phyloP scores from a whole-genome alignment of 208 protist genomes.

The Leishmania tropica region DNA sequence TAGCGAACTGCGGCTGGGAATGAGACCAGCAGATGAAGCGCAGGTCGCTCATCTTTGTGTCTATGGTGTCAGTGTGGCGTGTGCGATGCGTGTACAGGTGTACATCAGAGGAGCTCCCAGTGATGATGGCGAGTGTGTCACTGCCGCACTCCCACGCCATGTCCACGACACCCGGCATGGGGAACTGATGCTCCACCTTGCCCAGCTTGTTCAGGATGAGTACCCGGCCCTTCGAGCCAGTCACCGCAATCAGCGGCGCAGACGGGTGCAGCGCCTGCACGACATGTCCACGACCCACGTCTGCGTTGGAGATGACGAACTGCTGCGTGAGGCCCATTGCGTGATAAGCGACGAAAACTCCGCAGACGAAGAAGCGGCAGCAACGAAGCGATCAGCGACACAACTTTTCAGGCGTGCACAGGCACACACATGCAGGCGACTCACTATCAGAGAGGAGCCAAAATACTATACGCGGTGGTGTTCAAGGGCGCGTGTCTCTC shows the following conservation, averaged over 20 bases:
- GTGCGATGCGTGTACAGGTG: slow-evolving; percentile 83
- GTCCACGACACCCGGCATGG: slow-evolving; percentile 58
- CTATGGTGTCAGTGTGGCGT: slow-evolving; percentile 68
- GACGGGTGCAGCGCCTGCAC: slow-evolving; percentile 78
- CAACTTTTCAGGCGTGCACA: not conserved
- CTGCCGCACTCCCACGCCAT: slow-evolving; percentile 91
- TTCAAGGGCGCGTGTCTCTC: not conserved
- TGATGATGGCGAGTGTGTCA: slow-evolving; percentile 92
- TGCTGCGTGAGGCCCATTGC: slow-evolving; percentile 80
- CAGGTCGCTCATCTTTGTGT: slow-evolving; percentile 91
- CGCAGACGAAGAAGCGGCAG: not conserved
- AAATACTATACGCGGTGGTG: not conserved
- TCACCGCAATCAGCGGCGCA: slow-evolving; percentile 72
- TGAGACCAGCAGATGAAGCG: slow-evolving; percentile 90
- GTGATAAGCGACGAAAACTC: not conserved
- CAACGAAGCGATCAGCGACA: not conserved
- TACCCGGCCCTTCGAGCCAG: slow-evolving; percentile 78
- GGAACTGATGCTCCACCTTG: slow-evolving; percentile 80
- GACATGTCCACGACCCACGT: slow-evolving; percentile 73
- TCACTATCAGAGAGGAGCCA: not conserved
- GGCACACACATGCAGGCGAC: not conserved
- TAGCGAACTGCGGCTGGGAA: slow-evolving; percentile 69
- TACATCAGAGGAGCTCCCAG: slow-evolving; percentile 59
- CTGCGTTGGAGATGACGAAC: slow-evolving; percentile 55
- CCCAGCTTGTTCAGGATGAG: slow-evolving; percentile 80